These are phyloP conservation scores for Tephrocybe sp. DNA, from an alignment of 768 basidiomycete species.

Conservation along the genomic window DNA sequence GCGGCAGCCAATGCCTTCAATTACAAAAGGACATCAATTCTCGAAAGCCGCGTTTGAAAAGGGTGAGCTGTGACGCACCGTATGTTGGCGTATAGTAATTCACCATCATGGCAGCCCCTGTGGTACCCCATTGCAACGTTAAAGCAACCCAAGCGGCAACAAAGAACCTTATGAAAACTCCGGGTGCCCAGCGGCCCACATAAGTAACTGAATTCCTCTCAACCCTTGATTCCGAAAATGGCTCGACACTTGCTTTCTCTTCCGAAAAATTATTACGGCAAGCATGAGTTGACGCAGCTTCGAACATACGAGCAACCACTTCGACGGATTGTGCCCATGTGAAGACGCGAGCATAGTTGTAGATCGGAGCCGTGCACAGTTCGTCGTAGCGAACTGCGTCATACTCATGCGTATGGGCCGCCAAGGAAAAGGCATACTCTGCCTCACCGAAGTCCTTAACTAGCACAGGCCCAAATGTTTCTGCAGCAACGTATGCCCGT, in stretches of 20 bases:
- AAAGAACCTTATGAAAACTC: background rate
- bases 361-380: slow-evolving; percentile 16
- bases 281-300: background rate
- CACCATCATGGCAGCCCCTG: slow-evolving; percentile 22
- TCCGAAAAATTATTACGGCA: no score
- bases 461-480: background rate
- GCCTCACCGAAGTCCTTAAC: background rate
- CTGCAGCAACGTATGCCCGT: slow-evolving; percentile 19
- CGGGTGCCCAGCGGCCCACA: slow-evolving; percentile 3
- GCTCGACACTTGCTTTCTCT: no score
- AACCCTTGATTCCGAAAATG: no score
- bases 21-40: background rate
- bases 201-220: no score
- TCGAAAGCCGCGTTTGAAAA: background rate
- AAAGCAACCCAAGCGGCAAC: slow-evolving; percentile 10
- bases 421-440: slow-evolving; percentile 8
- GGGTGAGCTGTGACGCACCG: slow-evolving; percentile 15
- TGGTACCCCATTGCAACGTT: slow-evolving; percentile 26
- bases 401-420: background rate
- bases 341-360: slow-evolving; percentile 23
- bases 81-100: slow-evolving; percentile 22
- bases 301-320: slow-evolving; percentile 13
- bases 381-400: slow-evolving; percentile 14
- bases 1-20: slow-evolving; percentile 21
- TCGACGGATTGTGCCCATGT: slow-evolving; percentile 17